Percentiles rank a stretch among this genome's conserved stretches.
Conservation (phyloP, 768 basidiomycete species). For the Hydnomerulius pinastri region DNA sequence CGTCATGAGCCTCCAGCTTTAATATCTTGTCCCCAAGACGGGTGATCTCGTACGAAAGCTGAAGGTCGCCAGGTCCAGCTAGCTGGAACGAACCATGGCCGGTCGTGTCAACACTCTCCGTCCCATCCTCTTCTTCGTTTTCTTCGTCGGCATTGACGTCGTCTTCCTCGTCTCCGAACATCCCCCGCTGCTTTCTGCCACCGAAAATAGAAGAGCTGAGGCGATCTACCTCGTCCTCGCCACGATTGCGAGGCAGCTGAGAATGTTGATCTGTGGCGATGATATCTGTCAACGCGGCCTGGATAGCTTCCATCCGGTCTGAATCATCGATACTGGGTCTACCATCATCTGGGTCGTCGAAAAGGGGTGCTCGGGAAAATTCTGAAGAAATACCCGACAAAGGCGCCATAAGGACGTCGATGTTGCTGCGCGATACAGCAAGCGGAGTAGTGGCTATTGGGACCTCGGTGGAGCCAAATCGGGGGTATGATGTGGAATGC, state of each 20-base stretch:
- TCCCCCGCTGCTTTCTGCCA: constrained; percentile 29
- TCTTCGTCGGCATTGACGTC: constrained; percentile 45
- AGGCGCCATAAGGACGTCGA: constrained; percentile 84
- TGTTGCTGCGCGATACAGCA: constrained; percentile 44
- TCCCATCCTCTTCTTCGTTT: constrained; percentile 43
- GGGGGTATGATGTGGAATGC: constrained; percentile 17
- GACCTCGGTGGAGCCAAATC: constrained; percentile 16
- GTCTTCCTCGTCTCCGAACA: constrained; percentile 39
- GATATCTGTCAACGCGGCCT: constrained; percentile 94
- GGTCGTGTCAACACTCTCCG: constrained; percentile 25
- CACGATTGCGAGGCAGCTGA: constrained; percentile 17
- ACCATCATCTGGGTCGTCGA: constrained; percentile 75
- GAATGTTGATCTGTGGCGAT: constrained; percentile 78
- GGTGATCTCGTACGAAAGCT: constrained; percentile 83
- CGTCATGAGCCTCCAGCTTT: constrained; percentile 77
- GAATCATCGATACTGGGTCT: constrained; percentile 60
- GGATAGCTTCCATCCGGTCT: constrained; percentile 92
- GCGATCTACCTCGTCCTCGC: constrained; percentile 6
- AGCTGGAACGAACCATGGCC: constrained; percentile 63
- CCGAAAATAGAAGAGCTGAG: constrained; percentile 9
- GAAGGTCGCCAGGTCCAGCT: constrained; percentile 87
- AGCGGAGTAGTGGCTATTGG: constrained; percentile 20
- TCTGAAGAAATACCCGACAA: constrained; percentile 51
- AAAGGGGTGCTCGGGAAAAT: constrained; percentile 70
- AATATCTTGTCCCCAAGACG: constrained; percentile 75